Evolutionary conservation across 306 rosid species (phyloP).

Genomic region (Potentilla sterilis): DNA sequence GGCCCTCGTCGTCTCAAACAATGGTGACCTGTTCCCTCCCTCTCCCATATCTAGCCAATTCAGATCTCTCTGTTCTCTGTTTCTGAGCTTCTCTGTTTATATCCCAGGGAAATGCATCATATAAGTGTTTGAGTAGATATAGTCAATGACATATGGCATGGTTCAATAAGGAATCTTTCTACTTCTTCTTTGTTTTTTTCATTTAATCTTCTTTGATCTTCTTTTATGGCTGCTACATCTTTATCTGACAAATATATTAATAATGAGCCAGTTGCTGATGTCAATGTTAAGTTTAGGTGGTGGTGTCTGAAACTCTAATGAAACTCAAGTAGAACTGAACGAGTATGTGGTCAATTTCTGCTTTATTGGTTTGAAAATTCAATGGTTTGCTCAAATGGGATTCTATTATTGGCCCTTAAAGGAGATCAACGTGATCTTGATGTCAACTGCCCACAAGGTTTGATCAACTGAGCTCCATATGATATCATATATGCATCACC

Average conservation of each 20-base stretch:
- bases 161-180: background rate
- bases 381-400: background rate
- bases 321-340: background rate
- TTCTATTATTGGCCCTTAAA: background rate
- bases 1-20: conserved; percentile 54
- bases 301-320: background rate
- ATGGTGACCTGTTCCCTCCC: conserved; percentile 13
- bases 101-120: background rate
- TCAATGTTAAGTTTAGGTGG: background rate
- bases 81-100: background rate
- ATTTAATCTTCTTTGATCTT: background rate
- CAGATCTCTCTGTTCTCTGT: conserved; percentile 1
- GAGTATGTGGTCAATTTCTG: background rate
- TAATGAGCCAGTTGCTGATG: background rate
- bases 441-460: background rate
- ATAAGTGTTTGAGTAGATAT: background rate
- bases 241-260: background rate
- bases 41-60: conserved; percentile 14
- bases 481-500: background rate
- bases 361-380: background rate
- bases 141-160: background rate
- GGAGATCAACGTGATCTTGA: background rate
- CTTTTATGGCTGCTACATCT: background rate
- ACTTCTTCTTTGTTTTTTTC: too few relatives aligned
- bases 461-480: background rate